These are phyloP conservation scores for Fusarium temperatum DNA, from an alignment of 2,329 filamentous ascomycete genomes.

Conservation along the genomic window DNA sequence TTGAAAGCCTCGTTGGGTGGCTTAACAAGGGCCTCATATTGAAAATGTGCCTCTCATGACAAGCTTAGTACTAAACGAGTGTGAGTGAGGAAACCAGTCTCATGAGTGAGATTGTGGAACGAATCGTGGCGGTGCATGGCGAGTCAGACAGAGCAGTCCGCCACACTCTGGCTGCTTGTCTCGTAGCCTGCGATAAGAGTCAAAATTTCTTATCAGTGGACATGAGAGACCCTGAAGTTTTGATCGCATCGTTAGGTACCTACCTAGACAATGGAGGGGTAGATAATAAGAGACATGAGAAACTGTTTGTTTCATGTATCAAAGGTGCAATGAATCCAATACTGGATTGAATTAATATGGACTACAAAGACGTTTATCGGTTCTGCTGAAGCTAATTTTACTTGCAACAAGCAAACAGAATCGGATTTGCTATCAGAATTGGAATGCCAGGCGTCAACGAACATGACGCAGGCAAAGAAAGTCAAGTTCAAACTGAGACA, in stretches of 20 bases:
- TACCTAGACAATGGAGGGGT: background rate
- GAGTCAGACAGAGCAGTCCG: conserved; percentile 1
- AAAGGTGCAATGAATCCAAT: too few relatives aligned
- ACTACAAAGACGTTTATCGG: too few relatives aligned
- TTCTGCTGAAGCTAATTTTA: background rate
- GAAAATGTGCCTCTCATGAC: conserved; percentile 30
- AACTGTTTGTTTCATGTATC: background rate
- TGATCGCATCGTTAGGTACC: background rate
- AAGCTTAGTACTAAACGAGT: conserved; percentile 5
- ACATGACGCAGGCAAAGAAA: conserved; percentile 32
- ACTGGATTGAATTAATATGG: too few relatives aligned
- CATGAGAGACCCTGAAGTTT: background rate
- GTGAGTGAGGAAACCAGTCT: conserved; percentile 19
- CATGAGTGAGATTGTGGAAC: conserved; percentile 24
- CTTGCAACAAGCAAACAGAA: background rate
- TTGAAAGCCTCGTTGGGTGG: conserved; percentile 25
- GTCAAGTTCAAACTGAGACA: background rate
- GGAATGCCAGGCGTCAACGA: conserved; percentile 24
- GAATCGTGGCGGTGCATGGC: conserved; percentile 22
- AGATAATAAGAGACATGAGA: background rate
- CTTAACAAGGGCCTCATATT: conserved; percentile 33
- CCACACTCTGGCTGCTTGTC: conserved; percentile 22
- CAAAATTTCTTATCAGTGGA: conserved; percentile 25
- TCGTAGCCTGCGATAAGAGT: conserved; percentile 17
- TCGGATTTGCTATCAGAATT: background rate